Conservation (phyloP, 2,329 filamentous ascomycete genomes). For the Elsinoe batatas region DNA sequence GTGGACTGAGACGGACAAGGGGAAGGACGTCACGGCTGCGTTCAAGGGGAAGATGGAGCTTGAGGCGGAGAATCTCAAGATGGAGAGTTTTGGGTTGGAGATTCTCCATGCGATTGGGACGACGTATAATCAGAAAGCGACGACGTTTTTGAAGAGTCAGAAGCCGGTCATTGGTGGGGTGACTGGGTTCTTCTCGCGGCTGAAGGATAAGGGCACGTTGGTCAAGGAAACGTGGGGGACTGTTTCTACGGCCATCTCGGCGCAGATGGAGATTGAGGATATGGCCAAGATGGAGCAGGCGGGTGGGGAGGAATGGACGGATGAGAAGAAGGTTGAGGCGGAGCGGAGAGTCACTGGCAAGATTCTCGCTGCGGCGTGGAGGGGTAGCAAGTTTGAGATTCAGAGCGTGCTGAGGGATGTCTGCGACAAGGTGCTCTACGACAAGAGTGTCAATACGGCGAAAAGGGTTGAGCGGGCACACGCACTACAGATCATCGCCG, state of each 20-base stretch:
- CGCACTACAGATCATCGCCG: conserved; percentile 77
- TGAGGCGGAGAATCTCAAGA: conserved; percentile 96
- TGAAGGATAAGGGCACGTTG: conserved; percentile 93
- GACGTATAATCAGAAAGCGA: conserved; percentile 82
- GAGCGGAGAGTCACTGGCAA: conserved; percentile 94
- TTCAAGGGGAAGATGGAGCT: conserved; percentile 92
- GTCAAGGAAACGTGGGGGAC: conserved; percentile 99
- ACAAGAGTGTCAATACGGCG: conserved; percentile 64
- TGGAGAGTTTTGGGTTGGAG: conserved; percentile 96
- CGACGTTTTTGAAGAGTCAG: conserved; percentile 81
- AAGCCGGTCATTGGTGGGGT: conserved; percentile 80
- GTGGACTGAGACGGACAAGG: conserved; percentile 96
- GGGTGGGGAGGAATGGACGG: conserved; percentile 95
- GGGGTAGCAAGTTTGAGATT: conserved; percentile 95
- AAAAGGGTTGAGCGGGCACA: conserved; percentile 90
- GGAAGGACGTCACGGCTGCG: conserved; percentile 68
- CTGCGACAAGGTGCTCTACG: conserved; percentile 76
- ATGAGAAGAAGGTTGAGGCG: conserved; percentile 92
- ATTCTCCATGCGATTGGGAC: conserved; percentile 91
- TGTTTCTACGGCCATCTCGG: conserved; percentile 90
- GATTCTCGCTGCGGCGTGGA: conserved; percentile 93
- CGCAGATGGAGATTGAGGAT: conserved; percentile 97
- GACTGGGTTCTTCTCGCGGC: conserved; percentile 81
- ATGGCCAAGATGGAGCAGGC: conserved; percentile 94
- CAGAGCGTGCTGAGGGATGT: conserved; percentile 92